These are phyloP conservation scores for Cyberlindnera samutprakarnensis DNA, from an alignment of 805 yeast genomes.

Conservation along the genomic window DNA sequence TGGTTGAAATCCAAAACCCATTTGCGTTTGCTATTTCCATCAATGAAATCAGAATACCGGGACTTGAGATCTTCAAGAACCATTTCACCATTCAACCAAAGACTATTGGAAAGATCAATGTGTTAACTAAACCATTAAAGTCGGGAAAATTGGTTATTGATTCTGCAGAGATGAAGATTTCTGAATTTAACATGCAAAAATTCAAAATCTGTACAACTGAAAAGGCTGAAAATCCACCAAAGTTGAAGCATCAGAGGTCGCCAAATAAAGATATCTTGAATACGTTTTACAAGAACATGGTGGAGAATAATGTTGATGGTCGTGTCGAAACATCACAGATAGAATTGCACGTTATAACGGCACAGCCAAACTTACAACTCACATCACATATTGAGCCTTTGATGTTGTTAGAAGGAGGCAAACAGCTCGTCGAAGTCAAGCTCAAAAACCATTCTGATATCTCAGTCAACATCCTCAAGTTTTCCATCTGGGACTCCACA, in stretches of 20 bases:
- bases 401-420: conserved; percentile 77
- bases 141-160: conserved; percentile 41
- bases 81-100: conserved; percentile 32
- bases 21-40: conserved; percentile 67
- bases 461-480: conserved; percentile 46
- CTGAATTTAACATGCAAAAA: conserved; percentile 39
- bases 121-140: conserved; percentile 41
- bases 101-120: conserved; percentile 29
- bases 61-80: conserved; percentile 22
- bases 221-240: conserved; percentile 17
- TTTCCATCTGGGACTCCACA: conserved; percentile 68
- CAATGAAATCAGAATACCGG: conserved; percentile 34
- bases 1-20: conserved; percentile 66
- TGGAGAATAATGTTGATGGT: conserved; percentile 8
- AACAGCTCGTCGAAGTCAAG: conserved; percentile 37
- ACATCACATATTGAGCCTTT: conserved; percentile 44
- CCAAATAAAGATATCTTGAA: conserved; percentile 2
- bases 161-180: conserved; percentile 44
- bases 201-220: conserved; percentile 35
- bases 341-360: conserved; percentile 27
- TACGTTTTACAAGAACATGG: conserved; percentile 10
- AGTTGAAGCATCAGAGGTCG: conserved; percentile 17
- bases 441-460: conserved; percentile 55
- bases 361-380: conserved; percentile 57
- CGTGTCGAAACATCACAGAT: conserved; percentile 23